Evolutionary conservation across 2,329 filamentous ascomycete species (phyloP), one percentile per base, ranked within the genome.

Genomic region (Teratosphaeria destructans): DNA sequence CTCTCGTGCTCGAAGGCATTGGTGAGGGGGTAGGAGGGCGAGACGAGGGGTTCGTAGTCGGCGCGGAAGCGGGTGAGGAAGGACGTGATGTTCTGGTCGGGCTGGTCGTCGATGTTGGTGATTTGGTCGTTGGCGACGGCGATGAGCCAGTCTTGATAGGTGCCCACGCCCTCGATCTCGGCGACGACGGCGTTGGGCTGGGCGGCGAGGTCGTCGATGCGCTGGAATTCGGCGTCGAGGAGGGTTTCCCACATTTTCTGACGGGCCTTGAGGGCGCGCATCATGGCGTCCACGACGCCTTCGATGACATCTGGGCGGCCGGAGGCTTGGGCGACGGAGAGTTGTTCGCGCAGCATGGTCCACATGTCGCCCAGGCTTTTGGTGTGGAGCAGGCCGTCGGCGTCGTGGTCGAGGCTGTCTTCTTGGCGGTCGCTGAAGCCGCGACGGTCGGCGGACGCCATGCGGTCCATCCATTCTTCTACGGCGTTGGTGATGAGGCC

Each of bases 71-170:
- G 87, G 3, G 89, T 87, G 56, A 97, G 82, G 76, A 96, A 96
- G 34, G 88, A 89, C 29, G 88, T 78, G 35, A 87, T 85, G 61
- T 83, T 84, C 62, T 90, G 87, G 65, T 88, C 88, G 70, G 82
- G 76, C 43, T 73, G 72, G 58, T 97, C 95, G 73, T 97, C 94
- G 69, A 99, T 96, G 74, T 91, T 96, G 59, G 92, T 92, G 72
- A 99, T 97, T 74, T 99, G 94, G 76, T 99, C 94, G 76, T 99
- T 99, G 66, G 95, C 94, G 60, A 95, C 90, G 54, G 94, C 92
- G 57, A 99, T 86, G 59, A 99, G 86, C 91, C 93, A 99, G 76
- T 99, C 94, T 70, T 86, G 83, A 52, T 86, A 73, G 23, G 80
- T 74, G 72, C 95, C 89, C 32, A 96, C 78, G 3, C 88, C 84